phyloP scores from a whole-genome alignment of 2,329 filamentous ascomycete genomes.

The Trichoderma brevicompactum region DNA sequence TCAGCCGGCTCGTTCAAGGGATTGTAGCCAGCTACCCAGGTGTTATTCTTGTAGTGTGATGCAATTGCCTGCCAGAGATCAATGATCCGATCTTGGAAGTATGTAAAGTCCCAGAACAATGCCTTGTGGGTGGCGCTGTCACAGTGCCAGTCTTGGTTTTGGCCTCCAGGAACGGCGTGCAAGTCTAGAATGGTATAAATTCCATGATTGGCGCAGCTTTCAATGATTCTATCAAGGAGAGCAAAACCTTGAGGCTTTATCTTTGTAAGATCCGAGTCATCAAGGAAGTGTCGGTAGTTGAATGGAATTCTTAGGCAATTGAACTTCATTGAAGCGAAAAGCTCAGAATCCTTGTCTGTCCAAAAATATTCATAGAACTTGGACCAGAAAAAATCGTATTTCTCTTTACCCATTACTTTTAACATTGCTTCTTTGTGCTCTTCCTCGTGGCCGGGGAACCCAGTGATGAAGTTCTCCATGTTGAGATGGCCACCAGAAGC shows the following conservation, averaged over 20 bases:
- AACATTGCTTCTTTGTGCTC: background rate
- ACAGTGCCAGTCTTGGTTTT: conserved; percentile 8
- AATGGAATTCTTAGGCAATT: conserved; percentile 8
- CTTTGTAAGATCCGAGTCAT: background rate
- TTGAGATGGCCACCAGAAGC: conserved; percentile 8
- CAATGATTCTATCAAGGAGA: background rate
- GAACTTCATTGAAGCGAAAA: background rate
- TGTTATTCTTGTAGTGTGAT: background rate
- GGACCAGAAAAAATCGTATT: background rate
- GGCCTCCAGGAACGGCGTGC: background rate
- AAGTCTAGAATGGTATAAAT: background rate
- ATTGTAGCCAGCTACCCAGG: background rate
- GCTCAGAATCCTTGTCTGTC: background rate
- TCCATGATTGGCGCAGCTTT: background rate
- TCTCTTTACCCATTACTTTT: background rate
- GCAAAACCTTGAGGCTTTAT: background rate
- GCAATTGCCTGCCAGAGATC: conserved; percentile 3
- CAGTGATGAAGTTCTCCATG: conserved; percentile 15
- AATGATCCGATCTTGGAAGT: background rate
- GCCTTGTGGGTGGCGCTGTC: background rate
- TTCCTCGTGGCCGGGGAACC: conserved; percentile 1
- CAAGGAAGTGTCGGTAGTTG: conserved; percentile 3
- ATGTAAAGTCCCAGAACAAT: background rate
- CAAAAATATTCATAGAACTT: background rate
- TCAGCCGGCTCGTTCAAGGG: background rate